Conservation (phyloP, 352 stramenopile species). For the Aphanomyces invadans region DNA sequence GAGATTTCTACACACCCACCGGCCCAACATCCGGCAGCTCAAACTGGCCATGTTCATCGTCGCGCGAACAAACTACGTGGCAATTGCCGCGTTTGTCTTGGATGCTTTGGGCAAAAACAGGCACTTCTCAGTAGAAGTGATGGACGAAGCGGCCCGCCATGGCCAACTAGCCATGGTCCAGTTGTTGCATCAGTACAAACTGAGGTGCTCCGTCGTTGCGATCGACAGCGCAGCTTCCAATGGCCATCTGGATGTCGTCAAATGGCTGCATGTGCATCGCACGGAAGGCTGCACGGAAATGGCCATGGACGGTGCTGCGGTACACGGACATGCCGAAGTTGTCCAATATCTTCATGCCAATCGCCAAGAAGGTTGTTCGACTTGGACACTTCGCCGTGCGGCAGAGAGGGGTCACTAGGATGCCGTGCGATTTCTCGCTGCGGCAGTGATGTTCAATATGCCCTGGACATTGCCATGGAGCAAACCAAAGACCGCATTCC, state of each 20-base stretch:
- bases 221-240: slow-evolving; percentile 23
- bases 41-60: neutral
- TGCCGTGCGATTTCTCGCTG: too few relatives aligned
- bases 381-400: too few relatives aligned
- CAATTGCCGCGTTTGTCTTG: neutral
- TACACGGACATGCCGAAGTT: slow-evolving; percentile 27
- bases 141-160: neutral
- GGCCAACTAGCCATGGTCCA: neutral
- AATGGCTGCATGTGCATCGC: slow-evolving; percentile 26
- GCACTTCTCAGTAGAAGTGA: neutral
- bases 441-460: too few relatives aligned
- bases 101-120: neutral
- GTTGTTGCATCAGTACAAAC: neutral
- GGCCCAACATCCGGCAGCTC: neutral
- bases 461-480: too few relatives aligned
- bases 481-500: too few relatives aligned
- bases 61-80: too few relatives aligned
- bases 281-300: slow-evolving; percentile 25
- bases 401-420: too few relatives aligned
- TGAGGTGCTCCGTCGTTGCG: neutral
- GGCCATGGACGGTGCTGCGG: slow-evolving; percentile 27
- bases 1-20: neutral
- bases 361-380: too few relatives aligned
- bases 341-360: too few relatives aligned
- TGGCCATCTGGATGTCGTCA: slow-evolving; percentile 24